Conservation (phyloP, 1,284 basidiomycete genomes). For the Sanghuangporus sanghuang region DNA sequence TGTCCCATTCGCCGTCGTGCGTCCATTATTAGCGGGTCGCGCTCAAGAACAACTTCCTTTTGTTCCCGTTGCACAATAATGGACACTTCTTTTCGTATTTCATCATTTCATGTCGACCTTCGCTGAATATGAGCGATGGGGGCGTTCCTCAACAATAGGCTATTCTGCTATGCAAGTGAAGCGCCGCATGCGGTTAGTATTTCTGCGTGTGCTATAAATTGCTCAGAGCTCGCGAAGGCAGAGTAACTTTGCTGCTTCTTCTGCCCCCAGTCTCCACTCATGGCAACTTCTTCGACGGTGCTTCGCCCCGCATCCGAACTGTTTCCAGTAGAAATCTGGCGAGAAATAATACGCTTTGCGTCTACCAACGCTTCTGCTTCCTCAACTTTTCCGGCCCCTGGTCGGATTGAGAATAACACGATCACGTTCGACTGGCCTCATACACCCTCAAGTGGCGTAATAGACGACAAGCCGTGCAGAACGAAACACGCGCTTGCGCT, state of each 20-base stretch:
- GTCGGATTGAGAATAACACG: background rate
- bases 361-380: background rate
- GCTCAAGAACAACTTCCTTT: too few species aligned
- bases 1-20: too few species aligned
- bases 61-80: too few species aligned
- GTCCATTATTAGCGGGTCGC: too few species aligned
- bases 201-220: background rate
- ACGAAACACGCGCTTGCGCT: conserved; percentile 7
- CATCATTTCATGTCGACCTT: background rate
- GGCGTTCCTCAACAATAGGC: background rate
- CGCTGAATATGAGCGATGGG: background rate
- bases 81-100: background rate
- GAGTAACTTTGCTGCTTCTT: background rate
- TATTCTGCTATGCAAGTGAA: background rate
- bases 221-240: background rate
- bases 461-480: background rate
- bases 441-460: background rate
- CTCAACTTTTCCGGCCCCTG: background rate
- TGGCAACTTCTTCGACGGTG: background rate
- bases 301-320: background rate
- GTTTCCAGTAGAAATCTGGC: conserved; percentile 10
- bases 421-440: conserved; percentile 3
- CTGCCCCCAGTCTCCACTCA: background rate
- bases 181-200: background rate
- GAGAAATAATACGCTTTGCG: conserved; percentile 7